phyloP scores from a whole-genome alignment of 208 protist species.

The Crithidia expoeki region DNA sequence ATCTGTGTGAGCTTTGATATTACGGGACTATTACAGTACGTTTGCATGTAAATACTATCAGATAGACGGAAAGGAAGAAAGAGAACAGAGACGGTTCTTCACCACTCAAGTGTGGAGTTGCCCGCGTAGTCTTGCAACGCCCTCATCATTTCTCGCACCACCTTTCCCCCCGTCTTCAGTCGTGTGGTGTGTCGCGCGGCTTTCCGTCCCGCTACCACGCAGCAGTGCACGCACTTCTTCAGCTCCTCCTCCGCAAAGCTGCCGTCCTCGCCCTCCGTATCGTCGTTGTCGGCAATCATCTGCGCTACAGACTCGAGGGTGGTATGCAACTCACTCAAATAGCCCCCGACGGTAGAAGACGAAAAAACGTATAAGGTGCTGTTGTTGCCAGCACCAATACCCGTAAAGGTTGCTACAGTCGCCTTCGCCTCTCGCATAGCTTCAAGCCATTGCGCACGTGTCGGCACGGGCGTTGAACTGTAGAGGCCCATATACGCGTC shows the following conservation, averaged over 20 bases:
- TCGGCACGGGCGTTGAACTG: slow-evolving; percentile 53
- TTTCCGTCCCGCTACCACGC: slow-evolving; percentile 37
- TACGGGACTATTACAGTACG: background rate
- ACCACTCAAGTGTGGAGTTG: slow-evolving; percentile 66
- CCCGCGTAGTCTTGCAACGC: slow-evolving; percentile 45
- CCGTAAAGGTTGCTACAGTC: background rate
- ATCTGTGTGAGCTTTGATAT: too few species aligned
- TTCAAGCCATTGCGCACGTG: slow-evolving; percentile 37
- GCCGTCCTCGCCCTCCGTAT: slow-evolving; percentile 47
- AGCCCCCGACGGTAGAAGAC: background rate
- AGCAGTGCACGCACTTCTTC: slow-evolving; percentile 48
- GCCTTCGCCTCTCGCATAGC: background rate
- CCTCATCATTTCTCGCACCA: slow-evolving; percentile 36
- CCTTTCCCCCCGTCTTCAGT: slow-evolving; percentile 2
- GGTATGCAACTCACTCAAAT: slow-evolving; percentile 16
- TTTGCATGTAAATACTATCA: background rate
- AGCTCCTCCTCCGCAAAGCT: slow-evolving; percentile 55
- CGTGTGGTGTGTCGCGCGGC: slow-evolving; percentile 19
- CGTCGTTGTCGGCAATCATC: slow-evolving; percentile 3
- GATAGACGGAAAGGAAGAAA: background rate
- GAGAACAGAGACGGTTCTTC: background rate
- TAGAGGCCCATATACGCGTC: slow-evolving; percentile 51
- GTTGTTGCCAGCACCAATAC: background rate
- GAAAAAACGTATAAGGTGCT: background rate
- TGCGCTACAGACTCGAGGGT: background rate